Evolutionary conservation across 441 rosid genomes (phyloP).

Genomic region (Eruca vesicaria): DNA sequence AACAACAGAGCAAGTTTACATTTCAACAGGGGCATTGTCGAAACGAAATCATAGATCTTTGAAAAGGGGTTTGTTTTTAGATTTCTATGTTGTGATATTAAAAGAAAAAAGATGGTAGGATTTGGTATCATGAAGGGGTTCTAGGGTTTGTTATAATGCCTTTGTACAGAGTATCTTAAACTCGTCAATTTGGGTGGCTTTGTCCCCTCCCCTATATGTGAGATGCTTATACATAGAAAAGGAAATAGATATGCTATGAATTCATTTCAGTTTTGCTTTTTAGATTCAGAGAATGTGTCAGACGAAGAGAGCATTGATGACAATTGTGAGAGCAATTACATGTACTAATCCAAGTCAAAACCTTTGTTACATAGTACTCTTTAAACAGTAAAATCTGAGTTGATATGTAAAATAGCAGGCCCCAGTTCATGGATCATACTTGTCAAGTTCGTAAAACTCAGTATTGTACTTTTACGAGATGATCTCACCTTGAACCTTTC

Average conservation of each 20-base stretch:
- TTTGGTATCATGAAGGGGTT: conserved; percentile 12
- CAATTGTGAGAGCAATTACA: too few species aligned
- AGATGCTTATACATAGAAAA: conserved; percentile 38
- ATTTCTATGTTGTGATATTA: conserved; percentile 8
- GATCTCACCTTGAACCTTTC: conserved; percentile 93
- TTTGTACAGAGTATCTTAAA: conserved; percentile 24
- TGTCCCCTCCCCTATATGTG: conserved; percentile 6
- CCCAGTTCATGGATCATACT: conserved; percentile 31
- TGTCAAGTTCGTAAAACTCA: conserved; percentile 73
- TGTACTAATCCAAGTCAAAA: neutral
- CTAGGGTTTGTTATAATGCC: conserved; percentile 13
- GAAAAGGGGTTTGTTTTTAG: conserved; percentile 32
- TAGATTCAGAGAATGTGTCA: neutral
- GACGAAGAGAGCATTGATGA: too few species aligned
- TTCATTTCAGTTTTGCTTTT: conserved; percentile 22
- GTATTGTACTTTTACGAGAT: conserved; percentile 94
- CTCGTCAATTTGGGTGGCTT: neutral
- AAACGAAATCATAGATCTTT: conserved; percentile 28
- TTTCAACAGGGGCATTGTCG: conserved; percentile 30
- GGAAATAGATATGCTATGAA: conserved; percentile 19
- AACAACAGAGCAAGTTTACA: conserved; percentile 19
- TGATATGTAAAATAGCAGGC: neutral
- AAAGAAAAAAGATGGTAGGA: conserved; percentile 18
- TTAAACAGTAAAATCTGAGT: neutral
- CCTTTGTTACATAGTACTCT: neutral